A percentile compares a stretch with the other conserved stretches of the same genome.
Evolutionary conservation across 2,329 filamentous ascomycete species (phyloP).

Genomic region (Graphium sp.): DNA sequence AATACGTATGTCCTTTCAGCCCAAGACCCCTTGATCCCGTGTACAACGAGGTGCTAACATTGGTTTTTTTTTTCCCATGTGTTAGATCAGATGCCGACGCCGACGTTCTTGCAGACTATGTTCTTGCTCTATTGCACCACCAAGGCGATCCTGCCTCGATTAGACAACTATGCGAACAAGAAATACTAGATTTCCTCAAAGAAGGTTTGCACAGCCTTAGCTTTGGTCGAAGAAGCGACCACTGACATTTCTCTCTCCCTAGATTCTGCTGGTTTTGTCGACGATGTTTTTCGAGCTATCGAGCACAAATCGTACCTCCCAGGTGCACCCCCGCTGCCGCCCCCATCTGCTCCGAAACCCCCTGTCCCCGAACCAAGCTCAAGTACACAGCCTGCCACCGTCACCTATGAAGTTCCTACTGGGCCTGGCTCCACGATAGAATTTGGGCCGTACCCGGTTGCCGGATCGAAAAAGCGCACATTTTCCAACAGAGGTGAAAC

Average conservation of each 20-base stretch:
- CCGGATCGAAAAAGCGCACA: constrained; percentile 6
- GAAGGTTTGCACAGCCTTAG: constrained; percentile 21
- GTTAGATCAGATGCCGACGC: constrained; percentile 60
- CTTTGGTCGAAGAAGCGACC: neutral
- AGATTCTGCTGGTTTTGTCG: constrained; percentile 47
- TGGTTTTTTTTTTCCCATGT: constrained; percentile 1
- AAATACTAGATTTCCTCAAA: constrained; percentile 60
- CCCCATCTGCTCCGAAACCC: neutral
- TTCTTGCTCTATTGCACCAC: constrained; percentile 55
- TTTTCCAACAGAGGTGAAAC: neutral
- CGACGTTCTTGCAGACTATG: constrained; percentile 70
- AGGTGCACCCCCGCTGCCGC: constrained; percentile 16
- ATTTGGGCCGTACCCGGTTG: too few relatives aligned
- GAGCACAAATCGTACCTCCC: constrained; percentile 43
- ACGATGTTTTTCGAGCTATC: constrained; percentile 54
- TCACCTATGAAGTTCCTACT: constrained; percentile 5
- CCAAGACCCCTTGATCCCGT: constrained; percentile 4
- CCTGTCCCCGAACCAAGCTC: neutral
- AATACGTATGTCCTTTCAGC: constrained; percentile 42
- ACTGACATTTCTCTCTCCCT: neutral
- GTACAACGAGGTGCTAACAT: constrained; percentile 3
- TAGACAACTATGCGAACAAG: constrained; percentile 49
- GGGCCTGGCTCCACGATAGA: too few relatives aligned
- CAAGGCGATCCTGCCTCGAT: constrained; percentile 50
- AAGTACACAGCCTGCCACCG: neutral